Evolutionary conservation across 2,329 filamentous ascomycete species (phyloP), one percentile per base, ranked within the genome.

Genomic region (Sporothrix curviconia): DNA sequence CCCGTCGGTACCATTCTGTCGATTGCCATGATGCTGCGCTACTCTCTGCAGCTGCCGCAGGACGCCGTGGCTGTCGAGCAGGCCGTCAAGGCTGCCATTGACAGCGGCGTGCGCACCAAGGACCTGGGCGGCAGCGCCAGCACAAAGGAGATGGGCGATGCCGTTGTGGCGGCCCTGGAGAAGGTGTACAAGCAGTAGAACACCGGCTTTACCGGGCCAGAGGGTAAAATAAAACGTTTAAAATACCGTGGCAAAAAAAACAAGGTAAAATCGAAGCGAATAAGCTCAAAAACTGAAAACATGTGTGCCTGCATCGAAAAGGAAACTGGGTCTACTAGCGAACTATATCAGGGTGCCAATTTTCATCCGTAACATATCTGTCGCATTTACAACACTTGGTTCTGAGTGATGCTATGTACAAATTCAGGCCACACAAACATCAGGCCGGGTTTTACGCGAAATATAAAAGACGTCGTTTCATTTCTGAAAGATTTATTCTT

Each of bases 1-100:
- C 92, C 92, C 34, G 80, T 97, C 60, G 92, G 92, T 52, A 92
- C 90, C 56, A 90, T 97, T 63, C 82, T 97, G 43, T 96, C 91
- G 12, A 81, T 95, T 14, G 90, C 90, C 67, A 96, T 97, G 91
- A 89, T 99, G 86, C 81, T 96, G 67, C 87, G 90, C 69, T 97
- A 96, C 79, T 96, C 91, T 14, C 82, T 97, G 59, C 84, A 85
- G 67, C 82, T 92, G 64, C 84, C 87, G 30, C 79, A 83, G 52
- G 86, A 96, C 72, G 88, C 92, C 34, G 80, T 82, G 60, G 83
- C 85, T 51, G 83, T 96, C 62, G 91, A 96, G 75, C 80, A 85
- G 60, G 91, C 92, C 3, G 91, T 96, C 52, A 82, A 83, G 69
- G 82, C 80, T 56, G 87, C 89, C 53, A 87, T 96, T 62, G 91